Evolutionary conservation across 345 rosid genomes (phyloP), one percentile per base, ranked within the genome.

Genomic region (Crucihimalaya himalaica): DNA sequence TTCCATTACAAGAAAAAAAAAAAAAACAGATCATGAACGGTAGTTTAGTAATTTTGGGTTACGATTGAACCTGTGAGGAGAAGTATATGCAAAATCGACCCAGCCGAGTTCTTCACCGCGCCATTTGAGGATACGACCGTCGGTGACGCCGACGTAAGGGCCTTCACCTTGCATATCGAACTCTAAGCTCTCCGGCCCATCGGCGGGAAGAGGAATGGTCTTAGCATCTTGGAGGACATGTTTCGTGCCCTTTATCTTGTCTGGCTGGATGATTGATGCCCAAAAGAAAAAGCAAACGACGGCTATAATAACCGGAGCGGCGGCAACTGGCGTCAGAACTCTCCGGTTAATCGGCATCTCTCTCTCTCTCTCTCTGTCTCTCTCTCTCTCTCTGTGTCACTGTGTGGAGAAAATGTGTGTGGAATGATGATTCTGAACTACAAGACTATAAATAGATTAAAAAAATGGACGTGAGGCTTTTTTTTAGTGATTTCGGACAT

Each of bases 81-180:
- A 70, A 27, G 88, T 79, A 82, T 82, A 56, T 2, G 97, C 90
- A 42, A 91, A 88, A 5, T 87, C 86, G 6, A 72, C 73, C 95
- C 92, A 88, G 3, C 88, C 84, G 6, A 63, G 80, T 16, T 51
- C 68, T 4, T 77, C 81, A 0, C 77, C 77, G 10, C 50, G 76
- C 80, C 80, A 77, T 18, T 77, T 71, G n/a, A 77, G 85, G 64
- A 86, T 74, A 48, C 96, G 78, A 8, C 96, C 97, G 21, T 91
- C 91, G 2, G 87, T 83, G 59, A 89, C 91, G 18, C 89, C 83
- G 2, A 76, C 87, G 16, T 85, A 91, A 0, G 96, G 96, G 0
- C 80, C 80, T 66, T 71, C 68, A 35, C 80, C 80, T 20, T 71
- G 21, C 29, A 37, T 9, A 48, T 77, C 80, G 3, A 70, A 77